Evolutionary conservation across 495 filamentous ascomycete species (phyloP).

Genomic region (Aspergillus bridgeri): DNA sequence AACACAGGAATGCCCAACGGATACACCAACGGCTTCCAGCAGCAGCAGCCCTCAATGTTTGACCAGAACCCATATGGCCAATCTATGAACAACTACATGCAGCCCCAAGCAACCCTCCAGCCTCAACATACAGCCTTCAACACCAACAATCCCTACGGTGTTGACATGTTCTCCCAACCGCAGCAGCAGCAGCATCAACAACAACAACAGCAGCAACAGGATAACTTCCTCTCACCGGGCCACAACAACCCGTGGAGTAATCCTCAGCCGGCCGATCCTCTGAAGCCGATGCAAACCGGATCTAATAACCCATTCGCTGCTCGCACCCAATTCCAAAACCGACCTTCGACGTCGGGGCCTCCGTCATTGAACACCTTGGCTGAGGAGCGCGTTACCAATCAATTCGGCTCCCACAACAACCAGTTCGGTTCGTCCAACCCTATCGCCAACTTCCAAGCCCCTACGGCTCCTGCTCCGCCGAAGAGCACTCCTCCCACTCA

Average conservation of each 20-base stretch:
- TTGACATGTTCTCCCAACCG: conserved; percentile 43
- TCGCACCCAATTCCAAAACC: conserved; percentile 55
- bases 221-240: conserved; percentile 62
- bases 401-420: conserved; percentile 10
- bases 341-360: conserved; percentile 54
- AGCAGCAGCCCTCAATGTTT: conserved; percentile 46
- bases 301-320: conserved; percentile 95
- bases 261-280: conserved; percentile 37
- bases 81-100: conserved; percentile 48
- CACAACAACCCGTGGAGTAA: conserved; percentile 77
- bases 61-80: conserved; percentile 57
- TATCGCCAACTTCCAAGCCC: conserved; percentile 50
- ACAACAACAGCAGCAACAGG: conserved; percentile 42
- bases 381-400: conserved; percentile 62
- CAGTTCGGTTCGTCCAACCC: conserved; percentile 48
- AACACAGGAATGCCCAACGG: conserved; percentile 65
- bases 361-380: conserved; percentile 65
- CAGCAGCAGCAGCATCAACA: conserved; percentile 52
- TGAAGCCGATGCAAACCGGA: conserved; percentile 65
- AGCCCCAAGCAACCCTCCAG: conserved; percentile 53
- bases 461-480: conserved; percentile 30
- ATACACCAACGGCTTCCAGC: conserved; percentile 60
- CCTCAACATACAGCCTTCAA: conserved; percentile 72
- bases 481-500: conserved; percentile 44
- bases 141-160: conserved; percentile 66